These are phyloP conservation scores for Thelonectria blattea DNA, from an alignment of 2,329 filamentous ascomycete genomes.

Conservation along the genomic window DNA sequence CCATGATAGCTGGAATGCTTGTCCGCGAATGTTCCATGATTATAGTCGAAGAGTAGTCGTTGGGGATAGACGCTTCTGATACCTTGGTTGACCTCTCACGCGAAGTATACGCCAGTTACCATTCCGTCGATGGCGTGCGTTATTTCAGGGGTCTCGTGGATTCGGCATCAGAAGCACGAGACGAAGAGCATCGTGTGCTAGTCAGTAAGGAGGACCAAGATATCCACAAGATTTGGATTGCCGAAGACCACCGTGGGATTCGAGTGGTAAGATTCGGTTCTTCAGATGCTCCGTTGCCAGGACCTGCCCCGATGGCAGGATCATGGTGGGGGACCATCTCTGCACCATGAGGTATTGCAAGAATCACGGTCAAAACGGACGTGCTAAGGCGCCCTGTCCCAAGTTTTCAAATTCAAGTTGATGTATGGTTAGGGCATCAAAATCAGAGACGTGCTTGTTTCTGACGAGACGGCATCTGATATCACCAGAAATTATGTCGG, in stretches of 20 bases:
- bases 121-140: conserved; percentile 11
- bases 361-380: background rate
- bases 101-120: conserved; percentile 12
- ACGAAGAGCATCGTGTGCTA: background rate
- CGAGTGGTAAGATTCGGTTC: conserved; percentile 12
- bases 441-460: conserved; percentile 16
- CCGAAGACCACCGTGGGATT: conserved; percentile 25
- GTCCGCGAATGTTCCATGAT: conserved; percentile 22
- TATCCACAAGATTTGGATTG: conserved; percentile 20
- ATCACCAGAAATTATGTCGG: conserved; percentile 2
- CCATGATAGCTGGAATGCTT: conserved; percentile 17
- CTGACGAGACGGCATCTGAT: conserved; percentile 1
- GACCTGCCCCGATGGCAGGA: conserved; percentile 16
- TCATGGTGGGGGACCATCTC: conserved; percentile 23
- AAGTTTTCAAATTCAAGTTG: background rate
- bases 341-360: background rate
- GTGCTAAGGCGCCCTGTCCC: background rate
- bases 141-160: conserved; percentile 19
- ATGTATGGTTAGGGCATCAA: conserved; percentile 14
- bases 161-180: background rate
- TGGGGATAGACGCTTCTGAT: background rate
- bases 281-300: conserved; percentile 3
- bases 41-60: conserved; percentile 13
- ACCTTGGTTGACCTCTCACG: background rate
- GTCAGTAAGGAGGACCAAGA: background rate